phyloP scores from a whole-genome alignment of 768 basidiomycete genomes.

The Pisolithus orientalis region DNA sequence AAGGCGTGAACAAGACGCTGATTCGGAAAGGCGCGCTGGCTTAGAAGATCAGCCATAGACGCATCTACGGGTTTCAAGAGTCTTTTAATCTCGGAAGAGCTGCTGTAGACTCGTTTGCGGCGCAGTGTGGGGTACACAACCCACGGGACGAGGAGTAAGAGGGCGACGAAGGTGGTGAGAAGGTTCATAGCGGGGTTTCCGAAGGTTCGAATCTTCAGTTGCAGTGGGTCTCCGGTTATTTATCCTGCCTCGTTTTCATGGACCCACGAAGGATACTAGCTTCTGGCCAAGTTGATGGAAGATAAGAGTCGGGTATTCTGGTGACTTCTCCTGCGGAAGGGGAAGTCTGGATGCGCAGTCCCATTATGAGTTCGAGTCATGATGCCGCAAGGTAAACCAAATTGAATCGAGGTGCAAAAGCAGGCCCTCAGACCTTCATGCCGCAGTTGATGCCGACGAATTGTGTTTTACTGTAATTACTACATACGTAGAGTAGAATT shows the following conservation, averaged over 20 bases:
- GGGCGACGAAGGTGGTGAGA: neutral
- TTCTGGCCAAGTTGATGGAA: no score
- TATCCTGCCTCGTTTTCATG: neutral
- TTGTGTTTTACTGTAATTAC: no score
- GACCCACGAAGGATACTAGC: neutral
- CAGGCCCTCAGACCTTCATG: no score
- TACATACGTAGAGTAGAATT: no score
- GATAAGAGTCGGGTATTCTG: no score
- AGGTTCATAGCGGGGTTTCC: neutral
- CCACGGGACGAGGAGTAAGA: neutral
- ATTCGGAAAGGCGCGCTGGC: conserved; percentile 15
- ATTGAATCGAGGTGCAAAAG: no score
- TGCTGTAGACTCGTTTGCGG: conserved; percentile 8
- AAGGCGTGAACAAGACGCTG: conserved; percentile 22
- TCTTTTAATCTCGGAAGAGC: neutral
- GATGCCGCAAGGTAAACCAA: no score
- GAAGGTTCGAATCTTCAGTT: neutral
- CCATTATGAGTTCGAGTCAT: no score
- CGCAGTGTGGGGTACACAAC: neutral
- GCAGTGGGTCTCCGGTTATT: neutral
- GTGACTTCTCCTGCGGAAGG: no score
- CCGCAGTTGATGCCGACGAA: no score
- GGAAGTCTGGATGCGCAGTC: no score
- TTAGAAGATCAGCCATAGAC: conserved; percentile 11
- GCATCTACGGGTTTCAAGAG: conserved; percentile 13